Evolutionary conservation across 495 filamentous ascomycete species (phyloP).

Genomic region (Sordaria brevicollis): DNA sequence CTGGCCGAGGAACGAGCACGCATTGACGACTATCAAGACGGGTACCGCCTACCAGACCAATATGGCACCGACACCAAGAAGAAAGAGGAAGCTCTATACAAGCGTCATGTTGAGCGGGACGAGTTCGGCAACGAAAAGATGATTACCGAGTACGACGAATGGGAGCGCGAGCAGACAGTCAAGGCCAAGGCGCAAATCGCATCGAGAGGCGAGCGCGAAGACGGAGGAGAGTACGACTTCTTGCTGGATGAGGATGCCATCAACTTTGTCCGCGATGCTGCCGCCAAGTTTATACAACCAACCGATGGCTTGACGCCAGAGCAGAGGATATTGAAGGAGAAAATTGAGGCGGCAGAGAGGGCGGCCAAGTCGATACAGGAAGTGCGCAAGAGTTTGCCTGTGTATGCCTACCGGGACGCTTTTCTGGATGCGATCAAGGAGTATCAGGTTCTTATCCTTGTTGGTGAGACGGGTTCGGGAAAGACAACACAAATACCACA

Average conservation of each 20-base stretch:
- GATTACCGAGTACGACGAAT: conserved; percentile 91
- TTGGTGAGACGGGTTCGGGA: conserved; percentile 81
- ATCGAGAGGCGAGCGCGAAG: conserved; percentile 52
- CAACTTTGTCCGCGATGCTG: conserved; percentile 71
- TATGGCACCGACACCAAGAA: conserved; percentile 85
- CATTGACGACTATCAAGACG: conserved; percentile 88
- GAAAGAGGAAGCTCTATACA: conserved; percentile 84
- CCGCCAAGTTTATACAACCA: conserved; percentile 46
- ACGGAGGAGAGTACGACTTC: conserved; percentile 86
- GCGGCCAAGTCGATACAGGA: conserved; percentile 81
- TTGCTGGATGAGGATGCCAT: conserved; percentile 87
- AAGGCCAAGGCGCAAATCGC: conserved; percentile 85
- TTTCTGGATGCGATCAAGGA: conserved; percentile 63
- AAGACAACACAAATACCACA: conserved; percentile 88
- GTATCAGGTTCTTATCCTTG: conserved; percentile 72
- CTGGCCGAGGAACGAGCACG: conserved; percentile 80
- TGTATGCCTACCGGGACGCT: conserved; percentile 70
- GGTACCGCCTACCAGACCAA: conserved; percentile 88
- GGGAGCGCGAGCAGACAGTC: conserved; percentile 83
- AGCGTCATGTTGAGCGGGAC: conserved; percentile 81
- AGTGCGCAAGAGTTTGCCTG: conserved; percentile 80
- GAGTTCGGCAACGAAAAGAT: conserved; percentile 82
- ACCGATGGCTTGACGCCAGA: conserved; percentile 58
- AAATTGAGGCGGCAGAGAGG: conserved; percentile 78
- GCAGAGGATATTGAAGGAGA: conserved; percentile 63